A percentile compares a stretch with the other conserved stretches of the same genome.
These are phyloP conservation scores for Colletotrichum plurivorum DNA, from an alignment of 2,329 filamentous ascomycete genomes.

Conservation along the genomic window DNA sequence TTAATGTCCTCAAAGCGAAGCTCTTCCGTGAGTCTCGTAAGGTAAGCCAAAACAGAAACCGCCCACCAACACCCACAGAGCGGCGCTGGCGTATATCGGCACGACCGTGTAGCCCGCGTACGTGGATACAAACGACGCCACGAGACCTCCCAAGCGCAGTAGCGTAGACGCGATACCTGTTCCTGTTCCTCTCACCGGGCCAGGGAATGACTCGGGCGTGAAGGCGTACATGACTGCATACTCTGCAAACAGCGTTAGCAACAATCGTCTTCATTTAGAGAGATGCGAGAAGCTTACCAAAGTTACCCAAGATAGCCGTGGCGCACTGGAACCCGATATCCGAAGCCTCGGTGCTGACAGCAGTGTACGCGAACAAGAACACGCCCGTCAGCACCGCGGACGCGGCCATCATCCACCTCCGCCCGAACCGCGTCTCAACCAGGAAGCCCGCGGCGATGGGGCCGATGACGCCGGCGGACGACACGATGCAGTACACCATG, in stretches of 20 bases:
- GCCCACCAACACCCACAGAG: constrained; percentile 59
- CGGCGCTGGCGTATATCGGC: constrained; percentile 61
- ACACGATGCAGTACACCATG: constrained; percentile 54
- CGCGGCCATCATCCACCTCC: constrained; percentile 60
- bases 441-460: constrained; percentile 57
- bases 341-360: constrained; percentile 53
- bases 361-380: constrained; percentile 62
- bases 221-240: constrained; percentile 58
- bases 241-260: constrained; percentile 32
- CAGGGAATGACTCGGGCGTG: constrained; percentile 72
- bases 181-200: constrained; percentile 67
- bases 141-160: constrained; percentile 54
- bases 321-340: constrained; percentile 57
- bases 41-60: constrained; percentile 57
- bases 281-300: constrained; percentile 46
- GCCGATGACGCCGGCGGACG: constrained; percentile 55
- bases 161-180: constrained; percentile 60
- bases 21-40: constrained; percentile 59
- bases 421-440: constrained; percentile 57
- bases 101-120: constrained; percentile 58
- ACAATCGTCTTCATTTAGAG: rapidly evolving
- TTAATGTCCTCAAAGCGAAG: constrained; percentile 45
- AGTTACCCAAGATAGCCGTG: constrained; percentile 62
- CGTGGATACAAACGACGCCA: constrained; percentile 58
- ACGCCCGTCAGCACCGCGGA: constrained; percentile 60